Base-by-base conservation (phyloP, 768 basidiomycete genomes). In the Tylopilus cervinicoccineus region DNA sequence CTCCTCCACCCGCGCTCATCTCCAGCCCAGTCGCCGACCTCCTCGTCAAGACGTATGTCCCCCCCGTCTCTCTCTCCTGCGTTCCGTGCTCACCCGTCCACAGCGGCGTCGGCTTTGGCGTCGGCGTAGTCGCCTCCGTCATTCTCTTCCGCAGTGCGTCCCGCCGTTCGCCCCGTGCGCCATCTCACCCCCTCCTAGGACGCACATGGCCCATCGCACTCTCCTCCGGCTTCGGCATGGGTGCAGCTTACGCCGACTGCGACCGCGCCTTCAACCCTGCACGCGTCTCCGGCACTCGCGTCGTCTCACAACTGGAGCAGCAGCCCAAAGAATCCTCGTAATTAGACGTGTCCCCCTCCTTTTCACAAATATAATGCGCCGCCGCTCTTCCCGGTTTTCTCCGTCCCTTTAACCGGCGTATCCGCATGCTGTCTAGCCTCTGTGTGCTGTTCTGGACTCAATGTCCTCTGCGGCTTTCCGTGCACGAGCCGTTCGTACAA, bases 261-360 rank as follows among this genome's bases (percentile, higher is more conserved):
- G 89, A 95, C 72, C 81, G 91, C 42, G 85, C 87, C 14, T 95
- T 94, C 81, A 93, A 93, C 71, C 87, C 90, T 17, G 86, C 92
- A 40, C 79, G 91, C 59, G 79, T 93, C 66, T 84, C 91, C 17
- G 92, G 92, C 51, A 87, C 85, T 38, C 80, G 87, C 53, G 77
- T 93, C 62, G 68, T 92, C 57, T 74, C 76, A 39, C 56, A 64
- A 52, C 36, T 31, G 17, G 34, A 36, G 34, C 19, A 59, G 54
- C 56, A 60, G 52, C 49, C 54, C 38, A 68, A 67, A 24, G 58
- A 59, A 54, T 22, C 22, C 34, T 38, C 8, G 17, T 29, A 28
- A 38, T 38, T 48, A 48, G 47, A 41, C 39, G 10, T 34, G 31
- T 40, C 26, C 20, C 10, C 6, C 13, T 34, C 23, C 19, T 37